phyloP scores from a whole-genome alignment of 257 asterid species.

The Craterostigma plantagineum region DNA sequence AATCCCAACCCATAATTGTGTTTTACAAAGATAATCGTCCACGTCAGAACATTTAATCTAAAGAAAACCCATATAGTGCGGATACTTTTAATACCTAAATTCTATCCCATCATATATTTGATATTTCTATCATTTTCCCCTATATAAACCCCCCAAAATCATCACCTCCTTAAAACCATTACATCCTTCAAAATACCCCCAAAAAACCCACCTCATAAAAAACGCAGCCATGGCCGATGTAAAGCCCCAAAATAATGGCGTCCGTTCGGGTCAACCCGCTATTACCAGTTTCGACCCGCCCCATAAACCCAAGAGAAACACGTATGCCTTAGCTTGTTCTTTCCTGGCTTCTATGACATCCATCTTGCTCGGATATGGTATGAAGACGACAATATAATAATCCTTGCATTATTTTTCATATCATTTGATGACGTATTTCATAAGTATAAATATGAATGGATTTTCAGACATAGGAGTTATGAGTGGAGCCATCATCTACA shows the following conservation, averaged over 20 bases:
- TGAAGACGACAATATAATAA: no score
- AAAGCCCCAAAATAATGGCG: slow-evolving; percentile 5
- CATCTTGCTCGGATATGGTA: slow-evolving; percentile 57
- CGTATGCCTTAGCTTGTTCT: slow-evolving; percentile 46
- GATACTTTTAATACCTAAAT: no score
- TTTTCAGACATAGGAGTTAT: slow-evolving; percentile 80
- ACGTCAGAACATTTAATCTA: no score
- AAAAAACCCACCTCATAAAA: no score
- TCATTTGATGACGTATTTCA: no score
- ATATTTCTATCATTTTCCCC: not conserved
- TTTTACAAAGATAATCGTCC: no score
- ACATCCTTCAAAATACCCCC: not conserved
- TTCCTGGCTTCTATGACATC: slow-evolving; percentile 58
- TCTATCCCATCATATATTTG: no score
- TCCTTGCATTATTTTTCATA: no score
- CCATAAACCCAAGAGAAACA: slow-evolving; percentile 29
- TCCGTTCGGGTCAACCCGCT: slow-evolving; percentile 8
- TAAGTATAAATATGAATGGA: not conserved
- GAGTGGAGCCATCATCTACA: slow-evolving; percentile 80
- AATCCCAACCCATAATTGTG: no score
- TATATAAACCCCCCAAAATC: not conserved
- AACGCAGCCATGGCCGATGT: not conserved
- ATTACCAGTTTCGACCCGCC: slow-evolving; percentile 25
- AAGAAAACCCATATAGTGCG: no score
- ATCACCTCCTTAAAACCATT: not conserved